A percentile compares a stretch with the other conserved stretches of the same genome.
phyloP scores from a whole-genome alignment of 768 basidiomycete genomes.

The Suillus luteus region DNA sequence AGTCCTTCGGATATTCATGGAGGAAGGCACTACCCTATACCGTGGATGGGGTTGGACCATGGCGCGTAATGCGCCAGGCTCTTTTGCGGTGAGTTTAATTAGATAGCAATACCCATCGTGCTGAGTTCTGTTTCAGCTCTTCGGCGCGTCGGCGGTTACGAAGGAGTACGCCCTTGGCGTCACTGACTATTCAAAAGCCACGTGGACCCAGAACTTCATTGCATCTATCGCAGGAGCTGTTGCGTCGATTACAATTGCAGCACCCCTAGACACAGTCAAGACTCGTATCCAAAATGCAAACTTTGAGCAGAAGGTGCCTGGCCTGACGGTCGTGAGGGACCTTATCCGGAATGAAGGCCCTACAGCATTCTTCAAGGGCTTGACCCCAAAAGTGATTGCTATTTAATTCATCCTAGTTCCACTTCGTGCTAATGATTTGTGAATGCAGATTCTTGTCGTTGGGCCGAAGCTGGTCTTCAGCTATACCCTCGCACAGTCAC shows the following conservation, averaged over 20 bases:
- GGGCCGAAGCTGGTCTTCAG: conserved; percentile 98
- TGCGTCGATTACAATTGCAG: conserved; percentile 93
- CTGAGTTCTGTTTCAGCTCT: conserved; percentile 61
- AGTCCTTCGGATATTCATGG: conserved; percentile 82
- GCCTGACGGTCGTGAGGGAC: conserved; percentile 80
- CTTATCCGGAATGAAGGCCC: conserved; percentile 85
- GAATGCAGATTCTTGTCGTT: conserved; percentile 83
- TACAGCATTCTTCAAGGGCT: conserved; percentile 90
- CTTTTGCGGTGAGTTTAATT: conserved; percentile 74
- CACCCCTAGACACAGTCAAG: conserved; percentile 95
- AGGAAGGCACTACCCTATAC: conserved; percentile 91
- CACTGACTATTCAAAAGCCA: conserved; percentile 90
- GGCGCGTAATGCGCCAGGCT: conserved; percentile 95
- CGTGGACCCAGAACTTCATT: conserved; percentile 96
- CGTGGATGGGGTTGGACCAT: conserved; percentile 99
- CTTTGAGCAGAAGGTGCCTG: conserved; percentile 84
- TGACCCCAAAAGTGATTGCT: conserved; percentile 83
- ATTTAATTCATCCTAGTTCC: conserved; percentile 25
- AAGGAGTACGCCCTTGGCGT: conserved; percentile 93
- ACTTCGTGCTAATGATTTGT: conserved; percentile 29
- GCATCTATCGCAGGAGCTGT: conserved; percentile 94
- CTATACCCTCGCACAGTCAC: conserved; percentile 93
- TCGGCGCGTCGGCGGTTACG: conserved; percentile 92
- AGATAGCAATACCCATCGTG: neutral
- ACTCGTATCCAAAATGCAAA: conserved; percentile 98